Base-by-base conservation (phyloP, 2,329 filamentous ascomycete genomes). In the Microdochium paspali region DNA sequence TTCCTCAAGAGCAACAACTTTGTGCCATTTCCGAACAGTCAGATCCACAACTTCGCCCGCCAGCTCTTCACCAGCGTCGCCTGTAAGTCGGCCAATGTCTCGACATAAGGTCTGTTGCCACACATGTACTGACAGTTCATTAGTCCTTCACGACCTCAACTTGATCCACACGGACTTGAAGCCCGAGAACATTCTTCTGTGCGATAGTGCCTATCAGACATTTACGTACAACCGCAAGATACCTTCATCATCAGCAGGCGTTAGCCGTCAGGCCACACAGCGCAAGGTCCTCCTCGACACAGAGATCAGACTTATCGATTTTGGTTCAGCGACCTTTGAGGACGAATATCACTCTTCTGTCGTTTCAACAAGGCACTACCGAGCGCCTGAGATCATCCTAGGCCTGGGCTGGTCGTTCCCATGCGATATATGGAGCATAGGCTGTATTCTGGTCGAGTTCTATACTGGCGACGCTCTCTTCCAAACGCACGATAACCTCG, bases 1-100 rank as follows among this genome's bases (percentile, higher is more conserved):
- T 98, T 98, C 58, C 76, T 98, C 44, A 98, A 98, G 71, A 84
- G 85, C 60, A 97, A 97, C 61, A 79, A 81, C 54, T 98, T 98
- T 61, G 90, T 95, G 18, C 93, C 93, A 1, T 98, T 98, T 61
- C 93, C 93, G 12, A 97, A 94, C 73, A 96, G 90, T 55, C 93
- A 98, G 66, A 98, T 98, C 50, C 93, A 97, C 66, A 91, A 81
- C 63, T 97, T 98, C 73, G 93, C 93, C 44, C 82, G 91, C 45
- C 93, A 98, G 63, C 74, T 98, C 15, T 87, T 98, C 51, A 97
- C 91, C n/a, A 97, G 91, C 60, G 94, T 98, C 60, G 93, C 93
- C 49, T 98, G 89, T 95, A 71, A 76, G 88, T 81, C 6, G 4
- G 7, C 35, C 18, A 24, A 24, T 26, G 32, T 9, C n/a, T 5